Evolutionary conservation across 139 green algal genomes (phyloP), one percentile per base, ranked within the genome.

Genomic region (Coelastrella sp.): DNA sequence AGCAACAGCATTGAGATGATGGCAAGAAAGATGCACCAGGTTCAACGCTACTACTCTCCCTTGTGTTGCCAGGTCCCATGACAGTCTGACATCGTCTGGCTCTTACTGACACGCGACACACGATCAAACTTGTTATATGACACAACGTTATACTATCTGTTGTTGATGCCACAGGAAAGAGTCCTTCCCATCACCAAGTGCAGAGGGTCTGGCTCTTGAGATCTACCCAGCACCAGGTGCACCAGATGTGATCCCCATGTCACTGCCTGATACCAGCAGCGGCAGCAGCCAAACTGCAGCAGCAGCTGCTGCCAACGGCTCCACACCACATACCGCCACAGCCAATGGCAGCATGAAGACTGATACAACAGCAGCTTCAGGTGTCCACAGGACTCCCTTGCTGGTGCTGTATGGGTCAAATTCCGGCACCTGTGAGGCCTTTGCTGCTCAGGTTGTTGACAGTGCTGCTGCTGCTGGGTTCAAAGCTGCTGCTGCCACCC

Each of bases 341-440:
- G n/a, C n/a, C n/a, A n/a, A n/a, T n/a, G n/a, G n/a, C 69, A 38
- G 48, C 73, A 66, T 43, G 43, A 30, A 11, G 27, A 45, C 73
- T 32, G 48, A 34, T 34, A 30, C 66, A 32, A 8, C 5, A 7
- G 32, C 17, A 27, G n/a, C n/a, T 37, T n/a, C 5, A 15, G n/a
- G n/a, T n/a, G 74, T 34, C 11, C 74, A 82, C 74, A 68, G 30
- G 32, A 82, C 74, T 13, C 83, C 83, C 2, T 62, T 87, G 40
- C 72, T 67, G 41, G 60, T 87, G 32, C 83, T 87, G 17, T 87
- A 75, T 41, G 83, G 83, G 30, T 87, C 83, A 4, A 87, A 87
- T 27, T 35, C 59, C 27, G 83, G 83, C 41, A 87, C 73, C 0
- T 87, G 83, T 78, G 83, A 87, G 63, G 83, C 38, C 2, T 75